Evolutionary conservation across 1,139 yeast species (phyloP), one percentile per base, ranked within the genome.

Genomic region (Scheffersomyces illinoinensis): DNA sequence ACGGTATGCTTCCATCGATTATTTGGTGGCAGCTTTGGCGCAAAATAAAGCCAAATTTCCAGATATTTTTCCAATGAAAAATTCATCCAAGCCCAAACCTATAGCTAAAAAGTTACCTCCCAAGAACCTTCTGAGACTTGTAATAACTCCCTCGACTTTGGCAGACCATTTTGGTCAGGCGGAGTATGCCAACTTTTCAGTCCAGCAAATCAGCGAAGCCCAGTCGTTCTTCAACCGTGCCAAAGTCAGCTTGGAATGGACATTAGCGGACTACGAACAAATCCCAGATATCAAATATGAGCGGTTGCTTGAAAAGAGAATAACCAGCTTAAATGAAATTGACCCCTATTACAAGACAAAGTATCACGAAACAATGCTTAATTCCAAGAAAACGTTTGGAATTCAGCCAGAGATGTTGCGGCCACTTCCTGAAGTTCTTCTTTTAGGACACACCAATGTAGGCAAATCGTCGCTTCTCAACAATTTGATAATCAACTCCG

Each of bases 381-480:
- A 58, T 19, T 66, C 74, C 14, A 61, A 62, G 58, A 69, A 64
- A 56, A 68, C 77, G 1, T 76, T 74, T 62, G 80, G 81, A 0
- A 71, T 76, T 21, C 62, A 60, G 18, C 78, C 79, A 4, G 68
- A 65, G 18, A 63, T 71, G 24, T 66, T 77, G 48, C 66, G 61
- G 54, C 71, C 73, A 17, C 65, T 79, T 18, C 97, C 97, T 0
- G 97, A 91, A 66, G 85, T 91, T 2, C 76, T 89, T 7, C 79
- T 92, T 52, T 68, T 92, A 56, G 97, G 97, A 0, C 84, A 91
- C 63, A 89, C 96, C 55, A 92, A 92, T 66, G 92, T 87, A 1
- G 98, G 98, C 0, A 92, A 92, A 69, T 90, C 96, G 0, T 86
- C 96, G 0, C 72, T 92, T 50, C 76, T 92, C 50, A 90, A 91